A percentile compares a stretch with the other conserved stretches of the same genome.
Evolutionary conservation across 2,329 filamentous ascomycete genomes (phyloP).

Genomic region (Alternaria panax): DNA sequence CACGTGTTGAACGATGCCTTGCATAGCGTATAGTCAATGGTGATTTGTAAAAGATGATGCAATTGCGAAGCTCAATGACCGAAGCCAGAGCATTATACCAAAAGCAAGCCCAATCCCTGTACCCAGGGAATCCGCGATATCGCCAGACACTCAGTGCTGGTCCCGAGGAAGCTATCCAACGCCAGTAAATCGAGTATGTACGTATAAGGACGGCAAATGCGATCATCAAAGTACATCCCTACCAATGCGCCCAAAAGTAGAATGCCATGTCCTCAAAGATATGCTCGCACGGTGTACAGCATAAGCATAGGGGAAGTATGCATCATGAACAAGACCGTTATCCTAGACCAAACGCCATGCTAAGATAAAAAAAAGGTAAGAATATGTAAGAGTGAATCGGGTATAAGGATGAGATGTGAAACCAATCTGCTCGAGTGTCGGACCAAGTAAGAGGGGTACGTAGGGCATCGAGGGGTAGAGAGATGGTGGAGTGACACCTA

Average conservation of each 20-base stretch:
- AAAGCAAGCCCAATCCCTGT: constrained; percentile 9
- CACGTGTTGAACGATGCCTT: neutral
- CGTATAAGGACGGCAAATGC: constrained; percentile 2
- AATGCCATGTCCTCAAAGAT: constrained; percentile 25
- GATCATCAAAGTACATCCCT: constrained; percentile 12
- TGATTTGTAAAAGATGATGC: constrained; percentile 11
- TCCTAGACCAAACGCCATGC: constrained; percentile 32
- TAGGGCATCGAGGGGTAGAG: neutral
- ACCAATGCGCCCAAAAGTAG: constrained; percentile 17
- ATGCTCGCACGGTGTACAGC: constrained; percentile 36
- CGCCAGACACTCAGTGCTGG: constrained; percentile 8
- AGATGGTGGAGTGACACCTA: neutral
- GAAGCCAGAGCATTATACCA: constrained; percentile 21
- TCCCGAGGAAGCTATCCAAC: constrained; percentile 12
- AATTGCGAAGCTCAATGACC: constrained; percentile 24
- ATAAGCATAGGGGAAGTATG: constrained; percentile 16
- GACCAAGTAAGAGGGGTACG: neutral
- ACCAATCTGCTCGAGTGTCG: neutral
- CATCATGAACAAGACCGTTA: constrained; percentile 27
- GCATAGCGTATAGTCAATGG: neutral
- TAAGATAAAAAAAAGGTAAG: constrained; percentile 16
- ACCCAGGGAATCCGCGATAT: constrained; percentile 7
- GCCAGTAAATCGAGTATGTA: constrained; percentile 15
- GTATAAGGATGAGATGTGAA: constrained; percentile 9
- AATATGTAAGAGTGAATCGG: constrained; percentile 11